Evolutionary conservation across 2,329 filamentous ascomycete species (phyloP), one percentile per base, ranked within the genome.

Genomic region (Orbilia javanica): DNA sequence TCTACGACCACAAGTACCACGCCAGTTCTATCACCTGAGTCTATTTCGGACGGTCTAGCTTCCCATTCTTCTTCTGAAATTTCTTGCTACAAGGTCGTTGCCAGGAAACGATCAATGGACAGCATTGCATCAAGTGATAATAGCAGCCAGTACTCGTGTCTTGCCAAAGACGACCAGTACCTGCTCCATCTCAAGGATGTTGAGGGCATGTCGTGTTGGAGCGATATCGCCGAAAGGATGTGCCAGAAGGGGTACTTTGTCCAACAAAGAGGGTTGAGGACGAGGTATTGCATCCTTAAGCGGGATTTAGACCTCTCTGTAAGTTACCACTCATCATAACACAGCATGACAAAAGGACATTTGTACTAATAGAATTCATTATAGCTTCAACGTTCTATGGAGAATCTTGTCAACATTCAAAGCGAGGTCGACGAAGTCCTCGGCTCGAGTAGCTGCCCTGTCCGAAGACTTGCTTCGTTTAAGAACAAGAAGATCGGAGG

Each of bases 401-500:
- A 78, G 25, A 71, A 71, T 46, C 62, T 78, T n/a, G 74, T 57
- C 52, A 78, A 60, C 39, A 68, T 78, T 15, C 74, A 78, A 57
- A 72, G 39, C 53, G 74, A 78, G 44, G 74, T 78, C 34, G 74
- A 78, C 18, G 74, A 78, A 67, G 53, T 78, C 42, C 74, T 78
- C 52, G 74, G 74, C n/a, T 78, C 74, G 22, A 72, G 55, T 67
- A 67, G 22, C 48, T 78, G 74, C 25, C 74, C 67, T 6, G 74
- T 78, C 22, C 74, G 74, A 31, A 78, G 74, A 64, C 74, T 78
- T 31, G 62, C 74, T 22, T 78, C 74, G 4, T 78, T 67, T 66
- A 78, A 78, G 50, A 78, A 78, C 55, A 78, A 78, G 46, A 78
- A 78, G 34, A 72, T 78, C 20, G 74, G 74, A 63, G 67, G 67